Conservation (phyloP, 805 yeast genomes). For the Zygosaccharomyces gambellarensis region DNA sequence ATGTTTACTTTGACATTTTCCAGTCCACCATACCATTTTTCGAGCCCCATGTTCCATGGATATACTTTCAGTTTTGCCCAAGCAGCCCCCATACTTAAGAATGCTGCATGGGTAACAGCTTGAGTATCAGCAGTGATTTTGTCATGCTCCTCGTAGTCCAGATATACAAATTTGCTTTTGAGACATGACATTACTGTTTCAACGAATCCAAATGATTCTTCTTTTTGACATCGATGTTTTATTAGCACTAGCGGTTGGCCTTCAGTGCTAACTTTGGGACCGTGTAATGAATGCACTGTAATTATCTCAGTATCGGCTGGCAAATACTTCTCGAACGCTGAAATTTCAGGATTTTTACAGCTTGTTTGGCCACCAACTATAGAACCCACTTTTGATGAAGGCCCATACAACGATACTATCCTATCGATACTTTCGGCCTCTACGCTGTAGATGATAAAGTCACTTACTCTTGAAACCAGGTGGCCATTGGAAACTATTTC, state of each 20-base stretch:
- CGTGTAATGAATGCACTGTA: constrained; percentile 88
- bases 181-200: constrained; percentile 64
- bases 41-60: constrained; percentile 64
- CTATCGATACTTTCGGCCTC: constrained; percentile 81
- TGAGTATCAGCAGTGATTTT: constrained; percentile 96
- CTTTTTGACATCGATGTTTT: constrained; percentile 56
- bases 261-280: constrained; percentile 81
- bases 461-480: constrained; percentile 72
- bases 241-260: constrained; percentile 93
- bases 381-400: constrained; percentile 81
- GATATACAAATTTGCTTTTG: constrained; percentile 67
- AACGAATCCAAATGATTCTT: constrained; percentile 55
- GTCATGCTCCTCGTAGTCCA: constrained; percentile 88
- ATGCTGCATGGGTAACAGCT: constrained; percentile 97
- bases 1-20: constrained; percentile 96
- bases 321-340: constrained; percentile 69
- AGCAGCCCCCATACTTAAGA: constrained; percentile 93
- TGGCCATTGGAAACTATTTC: constrained; percentile 74
- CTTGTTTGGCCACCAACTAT: constrained; percentile 98
- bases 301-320: constrained; percentile 81
- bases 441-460: constrained; percentile 82
- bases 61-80: constrained; percentile 81
- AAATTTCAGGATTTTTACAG: constrained; percentile 86
- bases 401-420: constrained; percentile 75
- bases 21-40: constrained; percentile 84